Percentiles rank a stretch among this genome's conserved stretches.
These are phyloP conservation scores for Pichia sp. DNA, from an alignment of 1,139 yeast genomes.

Conservation along the genomic window DNA sequence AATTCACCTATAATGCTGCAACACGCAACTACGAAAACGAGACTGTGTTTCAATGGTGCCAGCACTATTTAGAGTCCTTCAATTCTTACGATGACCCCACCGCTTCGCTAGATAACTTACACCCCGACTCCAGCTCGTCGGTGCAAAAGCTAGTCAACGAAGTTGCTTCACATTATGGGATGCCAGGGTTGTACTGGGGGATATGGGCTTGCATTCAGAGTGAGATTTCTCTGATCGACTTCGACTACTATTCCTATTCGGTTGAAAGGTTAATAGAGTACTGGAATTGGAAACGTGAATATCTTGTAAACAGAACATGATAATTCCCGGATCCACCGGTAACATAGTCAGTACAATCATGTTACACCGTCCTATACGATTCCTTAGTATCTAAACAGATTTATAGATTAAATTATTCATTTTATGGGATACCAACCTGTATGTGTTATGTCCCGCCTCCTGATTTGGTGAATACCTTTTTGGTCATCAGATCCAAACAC, in stretches of 20 bases:
- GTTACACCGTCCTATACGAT: too few relatives aligned
- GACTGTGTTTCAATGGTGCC: slow-evolving; percentile 44
- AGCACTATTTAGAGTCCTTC: slow-evolving; percentile 29
- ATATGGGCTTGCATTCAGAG: slow-evolving; percentile 78
- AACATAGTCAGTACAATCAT: too few relatives aligned
- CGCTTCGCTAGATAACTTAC: slow-evolving; percentile 7
- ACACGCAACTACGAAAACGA: slow-evolving; percentile 13
- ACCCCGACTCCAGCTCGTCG: slow-evolving; percentile 10
- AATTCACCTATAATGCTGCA: slow-evolving; percentile 27
- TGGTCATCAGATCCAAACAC: too few relatives aligned
- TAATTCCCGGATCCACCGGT: too few relatives aligned
- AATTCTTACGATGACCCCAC: too few relatives aligned
- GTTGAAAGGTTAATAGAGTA: slow-evolving; percentile 56
- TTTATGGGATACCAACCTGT: too few relatives aligned
- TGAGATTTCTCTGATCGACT: slow-evolving; percentile 62
- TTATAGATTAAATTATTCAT: too few relatives aligned
- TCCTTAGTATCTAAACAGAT: too few relatives aligned
- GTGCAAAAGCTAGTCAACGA: slow-evolving; percentile 43
- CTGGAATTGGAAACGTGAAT: slow-evolving; percentile 52
- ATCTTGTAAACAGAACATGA: slow-evolving; percentile 9
- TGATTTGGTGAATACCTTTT: too few relatives aligned
- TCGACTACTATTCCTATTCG: slow-evolving; percentile 60
- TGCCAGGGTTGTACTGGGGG: slow-evolving; percentile 85
- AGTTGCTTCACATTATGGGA: slow-evolving; percentile 55
- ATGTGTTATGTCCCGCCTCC: too few relatives aligned